Base-by-base conservation (phyloP, 2,329 filamentous ascomycete species). In the Alternaria arborescens region DNA sequence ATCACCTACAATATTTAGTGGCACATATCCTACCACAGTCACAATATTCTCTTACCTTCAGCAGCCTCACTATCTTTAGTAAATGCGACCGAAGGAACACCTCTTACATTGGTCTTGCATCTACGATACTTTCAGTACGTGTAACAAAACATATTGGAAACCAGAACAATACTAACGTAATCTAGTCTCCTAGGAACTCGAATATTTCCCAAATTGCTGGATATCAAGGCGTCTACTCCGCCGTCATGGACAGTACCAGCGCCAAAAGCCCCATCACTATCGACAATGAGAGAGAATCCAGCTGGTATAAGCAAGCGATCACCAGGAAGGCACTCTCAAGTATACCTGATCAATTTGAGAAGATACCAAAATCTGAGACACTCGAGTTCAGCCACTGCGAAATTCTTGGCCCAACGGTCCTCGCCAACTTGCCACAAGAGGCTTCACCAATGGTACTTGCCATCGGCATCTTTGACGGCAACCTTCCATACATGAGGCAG, bases 401-500 rank as follows among this genome's bases (percentile, higher is more conserved):
- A 24, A 36, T 30, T 22, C 34, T 48, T 12, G 18, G 20, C 4
- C 30, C 46, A 24, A n/a, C 10, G 10, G 12, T 48, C 30, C 20
- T 16, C 11, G 14, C 18, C 5, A 14, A 48, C 20, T 36, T 7
- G 46, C 28, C 28, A 34, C 11, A 48, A 10, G 28, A 34, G 12
- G 12, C 46, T 2, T 34, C 30, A 20, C 18, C 20, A 6, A 36
- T 36, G 30, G 46, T 12, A 34, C 18, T 48, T 4, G 6, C 10
- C 32, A 3, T 36, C 8, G 18, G 46, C 0, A 34, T 16, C 4
- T 36, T 16, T 22, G 46, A 48, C 5, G 7, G 1, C 12, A 3
- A 14, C 6, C 2, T 0, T 4, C 11, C 20, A 2, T 1, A 48
- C 0, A 22, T 18, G 0, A 36, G 34, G 8, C 30, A 18, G 0